Conservation (phyloP, 2,329 filamentous ascomycete genomes). For the Colletotrichum sp. region DNA sequence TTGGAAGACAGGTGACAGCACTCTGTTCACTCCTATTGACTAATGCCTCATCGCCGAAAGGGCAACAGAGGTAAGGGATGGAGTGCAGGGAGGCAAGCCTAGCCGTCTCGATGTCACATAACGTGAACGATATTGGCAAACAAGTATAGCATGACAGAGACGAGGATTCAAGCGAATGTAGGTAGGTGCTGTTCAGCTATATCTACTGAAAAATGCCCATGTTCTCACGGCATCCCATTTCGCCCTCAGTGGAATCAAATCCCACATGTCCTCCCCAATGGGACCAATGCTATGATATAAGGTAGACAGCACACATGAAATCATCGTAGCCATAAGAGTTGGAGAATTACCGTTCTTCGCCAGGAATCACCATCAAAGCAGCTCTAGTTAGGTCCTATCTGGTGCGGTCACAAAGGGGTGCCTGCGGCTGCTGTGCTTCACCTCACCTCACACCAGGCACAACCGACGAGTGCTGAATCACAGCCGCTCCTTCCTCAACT, state of each 20-base stretch:
- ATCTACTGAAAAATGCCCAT: accelerated
- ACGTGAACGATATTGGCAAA: not conserved
- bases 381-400: not conserved
- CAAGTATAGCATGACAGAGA: accelerated
- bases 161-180: not conserved
- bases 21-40: accelerated
- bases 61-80: not conserved
- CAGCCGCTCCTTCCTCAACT: not conserved
- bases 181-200: not conserved
- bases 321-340: not conserved
- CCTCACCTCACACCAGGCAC: not conserved
- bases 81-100: accelerated
- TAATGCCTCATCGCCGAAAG: too few relatives aligned
- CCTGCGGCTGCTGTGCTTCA: not conserved
- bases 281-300: not conserved
- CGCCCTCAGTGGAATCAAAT: not conserved
- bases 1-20: too few relatives aligned
- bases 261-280: not conserved
- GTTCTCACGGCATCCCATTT: not conserved
- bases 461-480: not conserved
- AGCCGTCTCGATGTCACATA: accelerated
- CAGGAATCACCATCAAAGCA: not conserved
- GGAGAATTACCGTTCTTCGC: not conserved
- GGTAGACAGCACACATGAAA: not conserved
- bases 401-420: not conserved